These are phyloP conservation scores for Calonectria leucothoes DNA, from an alignment of 2,329 filamentous ascomycete genomes.

Conservation along the genomic window DNA sequence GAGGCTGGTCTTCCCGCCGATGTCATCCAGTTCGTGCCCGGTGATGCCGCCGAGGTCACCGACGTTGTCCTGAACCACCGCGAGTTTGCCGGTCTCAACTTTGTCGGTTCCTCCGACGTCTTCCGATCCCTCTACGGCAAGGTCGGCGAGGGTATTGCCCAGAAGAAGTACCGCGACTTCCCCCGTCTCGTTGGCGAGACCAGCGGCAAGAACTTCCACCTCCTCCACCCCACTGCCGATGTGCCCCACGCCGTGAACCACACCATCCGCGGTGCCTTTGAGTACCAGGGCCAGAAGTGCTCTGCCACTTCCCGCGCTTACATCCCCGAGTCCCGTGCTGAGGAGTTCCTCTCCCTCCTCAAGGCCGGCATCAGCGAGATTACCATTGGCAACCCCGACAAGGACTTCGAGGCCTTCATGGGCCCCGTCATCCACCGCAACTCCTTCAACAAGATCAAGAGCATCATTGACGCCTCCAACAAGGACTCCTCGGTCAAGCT, in stretches of 20 bases:
- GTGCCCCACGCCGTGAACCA: constrained; percentile 83
- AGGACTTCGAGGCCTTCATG: constrained; percentile 80
- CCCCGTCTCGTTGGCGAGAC: constrained; percentile 91
- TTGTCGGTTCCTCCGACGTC: constrained; percentile 90
- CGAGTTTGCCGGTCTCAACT: constrained; percentile 91
- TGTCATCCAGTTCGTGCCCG: constrained; percentile 94
- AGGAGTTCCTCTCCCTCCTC: constrained; percentile 75
- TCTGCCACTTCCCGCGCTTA: constrained; percentile 85
- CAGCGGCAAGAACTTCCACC: constrained; percentile 93
- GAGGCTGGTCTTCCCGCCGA: constrained; percentile 90
- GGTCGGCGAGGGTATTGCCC: constrained; percentile 83
- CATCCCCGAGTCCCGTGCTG: constrained; percentile 80
- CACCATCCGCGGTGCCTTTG: constrained; percentile 87
- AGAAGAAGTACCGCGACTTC: constrained; percentile 85
- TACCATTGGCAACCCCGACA: constrained; percentile 74
- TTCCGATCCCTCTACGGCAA: constrained; percentile 90
- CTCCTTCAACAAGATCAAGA: constrained; percentile 83
- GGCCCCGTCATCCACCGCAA: constrained; percentile 87
- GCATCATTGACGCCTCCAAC: constrained; percentile 84
- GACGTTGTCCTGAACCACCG: constrained; percentile 79
- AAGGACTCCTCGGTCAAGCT: constrained; percentile 78
- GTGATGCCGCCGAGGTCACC: constrained; percentile 86
- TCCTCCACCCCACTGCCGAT: constrained; percentile 82
- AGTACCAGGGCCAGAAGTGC: constrained; percentile 94
- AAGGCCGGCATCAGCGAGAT: constrained; percentile 75